These are phyloP conservation scores for Penicillium macrosclerotiorum DNA, from an alignment of 495 filamentous ascomycete species.

Conservation along the genomic window DNA sequence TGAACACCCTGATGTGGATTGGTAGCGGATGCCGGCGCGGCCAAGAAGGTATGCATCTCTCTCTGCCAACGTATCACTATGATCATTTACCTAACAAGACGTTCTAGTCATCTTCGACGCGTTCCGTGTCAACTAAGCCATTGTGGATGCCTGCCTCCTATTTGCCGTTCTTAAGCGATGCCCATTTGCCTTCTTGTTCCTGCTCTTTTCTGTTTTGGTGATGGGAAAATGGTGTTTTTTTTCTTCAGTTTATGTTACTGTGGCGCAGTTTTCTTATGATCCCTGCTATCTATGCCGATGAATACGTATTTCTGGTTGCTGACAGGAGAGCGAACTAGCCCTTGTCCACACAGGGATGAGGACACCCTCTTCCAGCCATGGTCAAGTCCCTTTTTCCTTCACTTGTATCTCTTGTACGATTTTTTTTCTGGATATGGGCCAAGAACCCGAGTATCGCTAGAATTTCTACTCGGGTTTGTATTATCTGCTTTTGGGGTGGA, in stretches of 20 bases:
- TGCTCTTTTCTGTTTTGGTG: too few species aligned
- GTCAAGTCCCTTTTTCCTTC: constrained; percentile 1
- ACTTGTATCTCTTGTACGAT: background rate
- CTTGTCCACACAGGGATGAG: background rate
- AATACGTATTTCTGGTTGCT: background rate
- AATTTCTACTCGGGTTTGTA: background rate
- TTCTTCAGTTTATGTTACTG: constrained; percentile 6
- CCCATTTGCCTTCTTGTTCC: constrained; percentile 27
- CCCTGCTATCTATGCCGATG: background rate
- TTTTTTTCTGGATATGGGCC: background rate
- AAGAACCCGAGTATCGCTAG: background rate
- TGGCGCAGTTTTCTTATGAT: constrained; percentile 7
- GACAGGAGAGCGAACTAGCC: background rate
- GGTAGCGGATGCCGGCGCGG: constrained; percentile 57
- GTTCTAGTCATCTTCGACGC: constrained; percentile 44
- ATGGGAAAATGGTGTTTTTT: constrained; percentile 32
- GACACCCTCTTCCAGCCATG: background rate
- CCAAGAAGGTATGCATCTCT: constrained; percentile 48
- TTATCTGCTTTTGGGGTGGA: background rate
- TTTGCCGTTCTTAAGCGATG: constrained; percentile 43
- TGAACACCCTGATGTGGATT: constrained; percentile 63
- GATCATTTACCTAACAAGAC: constrained; percentile 12
- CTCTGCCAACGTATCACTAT: background rate
- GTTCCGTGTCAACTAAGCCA: constrained; percentile 45
- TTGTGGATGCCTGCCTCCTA: constrained; percentile 22